Conservation (phyloP, 2,329 filamentous ascomycete genomes). For the Colletotrichum musae region DNA sequence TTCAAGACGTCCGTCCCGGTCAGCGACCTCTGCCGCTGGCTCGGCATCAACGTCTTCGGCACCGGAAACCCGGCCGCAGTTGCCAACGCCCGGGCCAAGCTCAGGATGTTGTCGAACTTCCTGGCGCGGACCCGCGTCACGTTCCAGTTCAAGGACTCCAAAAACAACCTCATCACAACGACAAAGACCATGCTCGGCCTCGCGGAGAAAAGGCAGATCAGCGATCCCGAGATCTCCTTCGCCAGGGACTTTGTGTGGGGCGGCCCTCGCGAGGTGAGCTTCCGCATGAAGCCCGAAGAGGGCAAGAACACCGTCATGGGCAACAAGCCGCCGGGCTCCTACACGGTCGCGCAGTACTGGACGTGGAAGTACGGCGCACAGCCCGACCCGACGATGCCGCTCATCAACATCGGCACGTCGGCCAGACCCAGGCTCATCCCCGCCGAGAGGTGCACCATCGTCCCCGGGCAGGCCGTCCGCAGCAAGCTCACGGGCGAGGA, state of each 20-base stretch:
- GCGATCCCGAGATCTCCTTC: constrained; percentile 11
- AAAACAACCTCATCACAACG: constrained; percentile 26
- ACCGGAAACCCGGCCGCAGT: not conserved
- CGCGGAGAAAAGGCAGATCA: constrained; percentile 32
- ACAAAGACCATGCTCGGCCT: constrained; percentile 49
- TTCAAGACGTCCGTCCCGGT: constrained; percentile 61
- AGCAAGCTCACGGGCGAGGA: constrained; percentile 72
- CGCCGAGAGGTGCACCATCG: constrained; percentile 74
- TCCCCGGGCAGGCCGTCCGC: constrained; percentile 75
- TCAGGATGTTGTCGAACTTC: constrained; percentile 53
- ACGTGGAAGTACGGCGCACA: constrained; percentile 47
- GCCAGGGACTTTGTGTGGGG: constrained; percentile 36
- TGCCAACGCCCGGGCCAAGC: not conserved
- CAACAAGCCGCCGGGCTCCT: constrained; percentile 43
- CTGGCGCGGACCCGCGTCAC: constrained; percentile 56
- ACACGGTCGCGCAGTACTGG: constrained; percentile 61
- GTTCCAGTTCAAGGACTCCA: constrained; percentile 49
- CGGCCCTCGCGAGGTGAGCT: constrained; percentile 49
- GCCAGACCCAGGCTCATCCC: constrained; percentile 75
- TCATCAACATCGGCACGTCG: constrained; percentile 76
- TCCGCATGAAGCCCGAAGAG: constrained; percentile 46
- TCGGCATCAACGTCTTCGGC: constrained; percentile 32
- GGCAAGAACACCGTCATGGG: constrained; percentile 43
- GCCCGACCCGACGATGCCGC: constrained; percentile 56
- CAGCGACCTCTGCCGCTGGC: constrained; percentile 40